Base-by-base conservation (phyloP, 805 yeast genomes). In the Myxozyma mucilagina region DNA sequence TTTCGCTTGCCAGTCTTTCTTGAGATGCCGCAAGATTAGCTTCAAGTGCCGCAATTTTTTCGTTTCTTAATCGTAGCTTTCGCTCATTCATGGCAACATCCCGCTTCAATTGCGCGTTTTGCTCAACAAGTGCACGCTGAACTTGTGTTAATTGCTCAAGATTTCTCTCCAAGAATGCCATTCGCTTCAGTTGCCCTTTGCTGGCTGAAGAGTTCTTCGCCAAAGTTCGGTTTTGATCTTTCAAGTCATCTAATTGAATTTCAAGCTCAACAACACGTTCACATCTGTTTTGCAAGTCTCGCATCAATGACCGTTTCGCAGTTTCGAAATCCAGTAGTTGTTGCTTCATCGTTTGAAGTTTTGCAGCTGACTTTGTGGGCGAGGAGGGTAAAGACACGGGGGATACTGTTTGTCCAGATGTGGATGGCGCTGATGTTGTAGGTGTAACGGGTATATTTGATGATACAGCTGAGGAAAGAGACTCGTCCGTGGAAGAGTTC, bases 41-140 rank as follows among this genome's bases (percentile, higher is more conserved):
- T 64, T 85, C 86, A 51, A 87, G 75, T 35, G 81, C 78, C 56
- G 77, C 76, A 52, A 87, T 86, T 52, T 87, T 78, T 55, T 78
- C 78, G 60, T 82, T 82, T 57, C 90, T 79, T 16, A 83, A 74
- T 18, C 82, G 85, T 35, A 86, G 80, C 60, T 87, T 79, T 63
- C 82, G 79, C 60, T 83, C 83, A 43, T 84, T 77, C 3, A 84
- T 76, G 32, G 77, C 76, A 18, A 86, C 75, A 66, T 87, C 90
- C 66, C 79, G 82, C 53, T 82, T 77, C 38, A 87, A 73, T 53
- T 80, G 76, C 35, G 78, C 73, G 69, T 87, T 87, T 69, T 85
- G 86, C n/a, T 77, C 72, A 62, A 85, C 87, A 36, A 86, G 80
- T 61, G 87, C 88, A 53, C 79, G 79, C 57, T 87, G 78, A 58